Percentiles rank a stretch among this genome's conserved stretches.
phyloP scores from a whole-genome alignment of 495 filamentous ascomycete genomes.

The Astrothelium macrocarpum region DNA sequence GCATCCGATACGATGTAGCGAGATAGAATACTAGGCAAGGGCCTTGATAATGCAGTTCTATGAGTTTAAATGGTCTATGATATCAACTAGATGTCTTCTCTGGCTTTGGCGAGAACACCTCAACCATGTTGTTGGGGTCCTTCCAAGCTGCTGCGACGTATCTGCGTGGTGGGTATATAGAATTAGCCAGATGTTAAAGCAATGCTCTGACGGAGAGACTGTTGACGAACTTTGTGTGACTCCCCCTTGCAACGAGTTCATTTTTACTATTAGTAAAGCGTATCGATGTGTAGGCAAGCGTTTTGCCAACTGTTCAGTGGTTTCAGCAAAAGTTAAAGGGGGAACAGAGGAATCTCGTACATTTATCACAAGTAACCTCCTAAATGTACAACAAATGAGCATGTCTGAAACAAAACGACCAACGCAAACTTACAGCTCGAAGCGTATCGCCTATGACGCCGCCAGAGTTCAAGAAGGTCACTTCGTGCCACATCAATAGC shows the following conservation, averaged over 20 bases:
- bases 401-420: slow-evolving; percentile 18
- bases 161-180: slow-evolving; percentile 10
- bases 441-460: slow-evolving; percentile 74
- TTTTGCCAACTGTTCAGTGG: slow-evolving; percentile 66
- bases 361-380: slow-evolving; percentile 77
- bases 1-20: neutral
- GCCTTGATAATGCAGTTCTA: too few species aligned
- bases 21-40: too few species aligned
- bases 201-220: neutral
- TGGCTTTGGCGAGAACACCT: slow-evolving; percentile 26
- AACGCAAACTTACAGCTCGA: slow-evolving; percentile 39
- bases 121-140: slow-evolving; percentile 33
- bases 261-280: slow-evolving; percentile 67
- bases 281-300: slow-evolving; percentile 78
- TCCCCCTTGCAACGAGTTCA: slow-evolving; percentile 75
- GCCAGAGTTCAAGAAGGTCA: slow-evolving; percentile 83
- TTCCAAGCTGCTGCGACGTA: slow-evolving; percentile 34
- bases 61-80: neutral
- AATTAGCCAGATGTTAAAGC: neutral
- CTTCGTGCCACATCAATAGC: slow-evolving; percentile 34
- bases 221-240: slow-evolving; percentile 79
- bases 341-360: slow-evolving; percentile 36
- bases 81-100: neutral
- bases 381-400: slow-evolving; percentile 28
- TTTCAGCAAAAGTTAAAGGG: neutral